A percentile compares a stretch with the other conserved stretches of the same genome.
Conservation (phyloP, 208 protist genomes). For the Leptomonas pyrrhocoris region DNA sequence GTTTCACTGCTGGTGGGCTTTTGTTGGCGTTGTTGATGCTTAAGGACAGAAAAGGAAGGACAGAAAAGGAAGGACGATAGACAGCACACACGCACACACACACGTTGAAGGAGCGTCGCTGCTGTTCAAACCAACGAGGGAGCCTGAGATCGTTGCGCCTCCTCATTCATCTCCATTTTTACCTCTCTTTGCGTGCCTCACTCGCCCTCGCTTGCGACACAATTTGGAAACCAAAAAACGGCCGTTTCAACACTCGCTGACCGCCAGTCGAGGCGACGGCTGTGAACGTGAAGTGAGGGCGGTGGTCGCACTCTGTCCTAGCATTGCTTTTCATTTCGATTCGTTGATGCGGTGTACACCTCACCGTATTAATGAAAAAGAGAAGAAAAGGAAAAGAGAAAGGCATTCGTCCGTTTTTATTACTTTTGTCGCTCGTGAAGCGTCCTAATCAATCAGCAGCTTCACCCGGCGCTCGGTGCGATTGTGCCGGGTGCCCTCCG, state of each 20-base stretch:
- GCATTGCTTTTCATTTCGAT: no score
- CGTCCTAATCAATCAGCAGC: conserved; percentile 65
- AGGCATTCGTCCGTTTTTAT: not conserved
- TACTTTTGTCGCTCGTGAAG: not conserved
- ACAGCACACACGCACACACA: not conserved
- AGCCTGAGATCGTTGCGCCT: no score
- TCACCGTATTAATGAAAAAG: not conserved
- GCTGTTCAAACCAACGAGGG: not conserved
- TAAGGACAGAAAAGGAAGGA: not conserved
- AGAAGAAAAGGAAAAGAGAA: not conserved
- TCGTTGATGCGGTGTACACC: no score
- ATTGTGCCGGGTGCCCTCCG: conserved; percentile 9
- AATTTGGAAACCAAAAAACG: no score
- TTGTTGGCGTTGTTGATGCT: not conserved
- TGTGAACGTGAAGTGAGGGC: no score
- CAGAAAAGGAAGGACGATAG: conserved; percentile 5
- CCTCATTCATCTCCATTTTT: no score
- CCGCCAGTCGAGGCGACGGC: no score
- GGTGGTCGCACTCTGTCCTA: no score
- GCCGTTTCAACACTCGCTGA: no score
- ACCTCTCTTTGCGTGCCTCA: no score
- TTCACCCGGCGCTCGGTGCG: conserved; percentile 54
- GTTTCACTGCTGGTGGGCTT: not conserved
- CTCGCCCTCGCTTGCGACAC: no score
- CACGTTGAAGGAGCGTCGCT: not conserved